Base-by-base conservation (phyloP, 768 basidiomycete species). In the Suillus decipiens region DNA sequence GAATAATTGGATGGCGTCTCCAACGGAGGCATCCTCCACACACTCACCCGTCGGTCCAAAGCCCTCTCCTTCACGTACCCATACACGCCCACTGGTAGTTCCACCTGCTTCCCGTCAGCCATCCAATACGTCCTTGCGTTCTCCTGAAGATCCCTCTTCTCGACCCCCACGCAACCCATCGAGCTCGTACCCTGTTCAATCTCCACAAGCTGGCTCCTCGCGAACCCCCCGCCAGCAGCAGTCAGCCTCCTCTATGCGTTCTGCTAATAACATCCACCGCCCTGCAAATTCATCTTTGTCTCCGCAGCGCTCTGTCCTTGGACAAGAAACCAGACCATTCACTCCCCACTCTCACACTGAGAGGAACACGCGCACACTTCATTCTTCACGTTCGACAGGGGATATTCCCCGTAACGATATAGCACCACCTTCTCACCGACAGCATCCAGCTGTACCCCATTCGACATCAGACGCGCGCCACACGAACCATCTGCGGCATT, bases 321-420 rank as follows among this genome's bases (percentile, higher is more conserved):
- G 10, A 24, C 56, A 41, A 28, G 56, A 41, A 28, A 17, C 10
- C 28, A 28, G 14, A 61, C 54, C 8, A 53, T 31, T 28, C 36
- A 56, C 39, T 24, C 9, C 47, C n/a, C 61, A 17, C 51, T 57
- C 54, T 47, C 65, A 60, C 43, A 64, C 39, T 5, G 68, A 63
- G 10, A 50, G 68, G 6, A 63, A 57, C 17, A 65, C 70, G 47
- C 62, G n/a, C 7, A 62, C 58, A 1, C 59, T 63, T 15, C 64
- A 60, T 64, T 56, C 64, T 43, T 70, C 70, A 24, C 72, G 66
- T 19, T 70, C 72, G 1, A 70, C 73, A 4, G 63, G 67, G 47
- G 73, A 75, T 54, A 60, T 72, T 54, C 63, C 68, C 55, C 50
- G 61, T 14, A 50, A 66, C 10, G n/a, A 54, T 5, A 41, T 15